Conservation (phyloP, 139 green algal species). For the Tetratostichococcus sp. region DNA sequence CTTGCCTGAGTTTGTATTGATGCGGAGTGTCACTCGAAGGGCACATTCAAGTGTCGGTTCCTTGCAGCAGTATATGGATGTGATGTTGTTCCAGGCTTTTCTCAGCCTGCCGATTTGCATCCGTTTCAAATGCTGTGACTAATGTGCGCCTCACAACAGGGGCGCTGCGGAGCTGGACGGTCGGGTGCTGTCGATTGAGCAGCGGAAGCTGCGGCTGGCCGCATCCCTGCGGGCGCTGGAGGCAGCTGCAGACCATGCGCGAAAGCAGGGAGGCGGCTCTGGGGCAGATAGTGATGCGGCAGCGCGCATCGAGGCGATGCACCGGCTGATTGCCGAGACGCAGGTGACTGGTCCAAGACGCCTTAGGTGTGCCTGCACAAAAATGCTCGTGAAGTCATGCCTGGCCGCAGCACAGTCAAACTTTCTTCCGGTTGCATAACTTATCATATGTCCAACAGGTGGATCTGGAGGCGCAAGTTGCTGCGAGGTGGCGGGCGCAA, state of each 20-base stretch:
- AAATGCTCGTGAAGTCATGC: too few species aligned
- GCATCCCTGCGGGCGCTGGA: neutral
- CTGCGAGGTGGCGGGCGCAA: neutral
- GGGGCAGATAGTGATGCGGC: too few species aligned
- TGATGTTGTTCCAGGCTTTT: too few species aligned
- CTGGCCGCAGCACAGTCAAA: too few species aligned
- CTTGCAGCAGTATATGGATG: too few species aligned
- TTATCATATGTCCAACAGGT: neutral
- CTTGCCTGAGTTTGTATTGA: neutral
- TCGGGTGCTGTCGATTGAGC: neutral
- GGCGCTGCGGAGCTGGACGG: neutral
- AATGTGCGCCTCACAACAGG: neutral
- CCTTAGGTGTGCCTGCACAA: too few species aligned
- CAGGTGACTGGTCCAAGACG: neutral
- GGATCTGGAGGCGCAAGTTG: neutral
- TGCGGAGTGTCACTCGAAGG: too few species aligned
- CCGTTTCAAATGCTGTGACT: too few species aligned
- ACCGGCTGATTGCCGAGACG: neutral
- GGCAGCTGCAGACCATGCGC: neutral
- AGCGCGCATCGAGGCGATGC: neutral
- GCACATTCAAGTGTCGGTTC: too few species aligned
- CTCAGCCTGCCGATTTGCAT: neutral
- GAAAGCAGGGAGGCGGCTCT: neutral
- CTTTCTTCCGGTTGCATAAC: too few species aligned
- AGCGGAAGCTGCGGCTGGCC: neutral